Percentiles rank a stretch among this genome's conserved stretches.
Conservation (phyloP, 1,139 yeast genomes). For the Groenewaldozyma auringiensis region DNA sequence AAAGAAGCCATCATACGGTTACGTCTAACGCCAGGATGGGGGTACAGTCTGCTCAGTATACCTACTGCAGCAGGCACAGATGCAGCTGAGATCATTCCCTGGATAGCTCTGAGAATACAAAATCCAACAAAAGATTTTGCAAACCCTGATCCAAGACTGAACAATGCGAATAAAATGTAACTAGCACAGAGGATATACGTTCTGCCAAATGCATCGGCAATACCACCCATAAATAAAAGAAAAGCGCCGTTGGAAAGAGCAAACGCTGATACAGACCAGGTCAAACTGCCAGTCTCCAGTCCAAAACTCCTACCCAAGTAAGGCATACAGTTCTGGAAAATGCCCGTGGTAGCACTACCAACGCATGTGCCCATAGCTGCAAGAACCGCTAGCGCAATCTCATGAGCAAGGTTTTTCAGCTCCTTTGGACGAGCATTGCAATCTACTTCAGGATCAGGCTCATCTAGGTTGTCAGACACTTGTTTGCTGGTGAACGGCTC, state of each 20-base stretch:
- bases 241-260: constrained; percentile 38
- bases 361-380: constrained; percentile 38
- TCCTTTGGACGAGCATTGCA: constrained; percentile 15
- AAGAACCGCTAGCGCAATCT: constrained; percentile 26
- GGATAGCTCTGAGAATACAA: constrained; percentile 36
- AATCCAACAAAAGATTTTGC: constrained; percentile 32
- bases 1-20: constrained; percentile 39
- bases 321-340: constrained; percentile 32
- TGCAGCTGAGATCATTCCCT: constrained; percentile 37
- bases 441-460: not conserved
- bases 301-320: constrained; percentile 30
- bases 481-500: not conserved
- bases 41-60: constrained; percentile 35
- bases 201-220: constrained; percentile 41
- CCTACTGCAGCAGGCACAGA: constrained; percentile 42
- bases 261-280: constrained; percentile 39
- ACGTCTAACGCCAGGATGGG: constrained; percentile 31
- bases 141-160: constrained; percentile 37
- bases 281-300: constrained; percentile 34
- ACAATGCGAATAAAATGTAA: constrained; percentile 30
- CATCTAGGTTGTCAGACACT: not conserved
- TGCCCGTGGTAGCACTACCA: constrained; percentile 33
- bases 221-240: constrained; percentile 37
- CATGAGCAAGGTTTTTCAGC: constrained; percentile 16
- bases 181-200: constrained; percentile 32